Base-by-base conservation (phyloP, 345 rosid species). In the Lepidium aucheri region DNA sequence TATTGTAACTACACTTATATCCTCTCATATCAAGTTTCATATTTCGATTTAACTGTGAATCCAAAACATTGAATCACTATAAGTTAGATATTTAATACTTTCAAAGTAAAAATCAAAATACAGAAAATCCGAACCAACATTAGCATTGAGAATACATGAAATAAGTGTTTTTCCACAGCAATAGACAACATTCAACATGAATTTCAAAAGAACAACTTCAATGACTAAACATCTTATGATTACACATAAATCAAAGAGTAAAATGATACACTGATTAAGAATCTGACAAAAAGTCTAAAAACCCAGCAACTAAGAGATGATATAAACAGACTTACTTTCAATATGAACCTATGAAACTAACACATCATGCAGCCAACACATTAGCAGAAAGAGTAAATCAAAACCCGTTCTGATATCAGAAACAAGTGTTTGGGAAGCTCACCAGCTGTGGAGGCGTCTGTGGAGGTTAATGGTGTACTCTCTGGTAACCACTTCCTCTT, bases 391-490 rank as follows among this genome's bases (percentile, higher is more conserved):
- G 42, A 58, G 16, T 5, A 36, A 42, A 11, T 0, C 8, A 7
- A 3, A 28, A 28, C 41, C 41, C 0, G 1, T 14, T 16, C 41
- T n/a, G 6, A 38, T 1, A 24, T 28, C 14, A 24, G 8, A 47
- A 8, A 34, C 4, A 7, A 43, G 13, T 11, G 44, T 26, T 34
- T 33, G 5, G 33, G 33, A 39, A 15, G 30, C 53, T 60, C 32
- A 85, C 87, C 90, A 85, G 60, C 85, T 84, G 70, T 85, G 90
- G 40, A 83, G 73, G 53, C 90, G 87, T 40, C 82, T 81, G 80
- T 83, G 90, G 58, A 85, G 83, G 79, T 85, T 83, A 72, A 85
- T 70, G 52, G 86, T 85, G 74, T 83, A 85, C 76, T 85, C 90
- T 42, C 87, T 82, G 47, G 87, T 83, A 22, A 85, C 86, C 42